A percentile compares a stretch with the other conserved stretches of the same genome.
These are phyloP conservation scores for Fusarium lateritium DNA, from an alignment of 2,329 filamentous ascomycete genomes.

Conservation along the genomic window DNA sequence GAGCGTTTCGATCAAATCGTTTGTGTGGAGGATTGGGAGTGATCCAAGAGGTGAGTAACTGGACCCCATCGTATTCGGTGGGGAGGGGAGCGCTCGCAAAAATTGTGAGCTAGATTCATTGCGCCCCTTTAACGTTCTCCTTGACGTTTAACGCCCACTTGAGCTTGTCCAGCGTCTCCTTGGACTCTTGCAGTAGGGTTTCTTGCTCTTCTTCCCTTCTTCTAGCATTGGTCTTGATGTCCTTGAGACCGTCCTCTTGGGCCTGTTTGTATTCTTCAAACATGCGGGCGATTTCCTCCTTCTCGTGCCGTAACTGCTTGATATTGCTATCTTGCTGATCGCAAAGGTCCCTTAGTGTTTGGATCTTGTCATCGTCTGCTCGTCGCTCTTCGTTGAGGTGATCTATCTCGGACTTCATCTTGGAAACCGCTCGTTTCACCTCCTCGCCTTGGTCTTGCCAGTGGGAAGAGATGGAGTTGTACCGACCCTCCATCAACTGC, in stretches of 20 bases:
- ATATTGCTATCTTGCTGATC: constrained; percentile 82
- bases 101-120: constrained; percentile 54
- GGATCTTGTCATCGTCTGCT: constrained; percentile 74
- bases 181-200: constrained; percentile 69
- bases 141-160: constrained; percentile 81
- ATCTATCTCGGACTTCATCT: constrained; percentile 68
- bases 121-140: constrained; percentile 69
- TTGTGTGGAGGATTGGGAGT: background rate
- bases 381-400: constrained; percentile 68
- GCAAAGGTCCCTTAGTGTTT: constrained; percentile 75
- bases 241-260: constrained; percentile 72
- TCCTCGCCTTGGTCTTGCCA: constrained; percentile 77
- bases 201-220: constrained; percentile 74
- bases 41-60: background rate
- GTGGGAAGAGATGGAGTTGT: constrained; percentile 76
- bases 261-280: constrained; percentile 76
- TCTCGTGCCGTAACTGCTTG: constrained; percentile 71
- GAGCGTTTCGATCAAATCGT: background rate
- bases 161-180: constrained; percentile 75
- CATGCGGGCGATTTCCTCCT: constrained; percentile 70
- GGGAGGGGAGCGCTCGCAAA: background rate
- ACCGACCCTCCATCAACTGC: constrained; percentile 77
- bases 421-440: constrained; percentile 66
- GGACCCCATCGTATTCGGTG: background rate
- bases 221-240: constrained; percentile 71